Evolutionary conservation across 1,284 basidiomycete species (phyloP).

Genomic region (Irpex sp.): DNA sequence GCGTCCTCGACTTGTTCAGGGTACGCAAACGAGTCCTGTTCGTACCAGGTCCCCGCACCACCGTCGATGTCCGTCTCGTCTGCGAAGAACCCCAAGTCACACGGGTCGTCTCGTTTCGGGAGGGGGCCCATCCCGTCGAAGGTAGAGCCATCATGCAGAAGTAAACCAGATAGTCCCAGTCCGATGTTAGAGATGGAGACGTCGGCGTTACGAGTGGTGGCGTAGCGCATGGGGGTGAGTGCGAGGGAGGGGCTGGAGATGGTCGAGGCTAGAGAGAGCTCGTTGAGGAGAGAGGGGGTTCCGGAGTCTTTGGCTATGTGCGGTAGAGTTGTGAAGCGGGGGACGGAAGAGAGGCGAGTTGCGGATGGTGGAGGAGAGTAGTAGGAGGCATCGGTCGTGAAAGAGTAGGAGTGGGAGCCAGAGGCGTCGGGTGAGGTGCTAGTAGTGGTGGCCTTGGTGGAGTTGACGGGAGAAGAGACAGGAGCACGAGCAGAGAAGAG

Average conservation of each 20-base stretch:
- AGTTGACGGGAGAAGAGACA: neutral
- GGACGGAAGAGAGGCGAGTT: slow-evolving; percentile 2
- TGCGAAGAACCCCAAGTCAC: slow-evolving; percentile 7
- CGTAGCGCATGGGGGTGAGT: slow-evolving; percentile 12
- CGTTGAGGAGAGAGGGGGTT: slow-evolving; percentile 14
- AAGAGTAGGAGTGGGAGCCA: neutral
- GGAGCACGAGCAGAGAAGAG: neutral
- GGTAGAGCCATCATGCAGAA: slow-evolving; percentile 18
- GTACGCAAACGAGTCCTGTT: neutral
- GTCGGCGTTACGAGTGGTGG: slow-evolving; percentile 2
- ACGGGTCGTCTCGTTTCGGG: slow-evolving; percentile 6
- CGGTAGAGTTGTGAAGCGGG: slow-evolving; percentile 4
- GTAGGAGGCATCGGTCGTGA: neutral
- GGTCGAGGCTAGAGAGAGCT: slow-evolving; percentile 10
- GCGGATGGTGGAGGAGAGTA: slow-evolving; percentile 14
- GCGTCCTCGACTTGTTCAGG: slow-evolving; percentile 11
- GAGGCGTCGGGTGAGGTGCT: neutral
- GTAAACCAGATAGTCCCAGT: slow-evolving; percentile 21
- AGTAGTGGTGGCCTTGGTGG: neutral
- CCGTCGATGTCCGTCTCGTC: neutral
- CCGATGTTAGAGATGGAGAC: slow-evolving; percentile 15
- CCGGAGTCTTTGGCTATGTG: slow-evolving; percentile 1
- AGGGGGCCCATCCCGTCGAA: slow-evolving; percentile 24
- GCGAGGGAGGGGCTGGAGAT: slow-evolving; percentile 11
- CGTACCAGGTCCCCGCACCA: neutral